These are phyloP conservation scores for Tricharina praecox DNA, from an alignment of 495 filamentous ascomycete species.

Conservation along the genomic window DNA sequence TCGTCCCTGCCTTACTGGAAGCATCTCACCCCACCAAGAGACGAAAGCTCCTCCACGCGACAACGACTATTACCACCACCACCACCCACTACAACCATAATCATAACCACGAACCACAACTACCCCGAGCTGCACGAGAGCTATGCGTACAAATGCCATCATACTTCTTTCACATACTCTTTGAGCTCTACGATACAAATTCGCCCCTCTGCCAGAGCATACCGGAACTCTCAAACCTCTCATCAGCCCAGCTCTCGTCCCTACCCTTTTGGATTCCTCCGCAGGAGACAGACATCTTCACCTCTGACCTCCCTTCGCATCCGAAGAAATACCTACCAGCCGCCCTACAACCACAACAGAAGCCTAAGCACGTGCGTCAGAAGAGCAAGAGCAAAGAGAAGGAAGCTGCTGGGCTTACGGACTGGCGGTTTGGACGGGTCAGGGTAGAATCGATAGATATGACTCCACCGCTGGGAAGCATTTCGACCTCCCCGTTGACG, in stretches of 20 bases:
- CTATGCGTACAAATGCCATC: conserved; percentile 41
- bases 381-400: conserved; percentile 16
- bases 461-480: conserved; percentile 27
- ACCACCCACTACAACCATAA: not conserved
- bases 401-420: conserved; percentile 21
- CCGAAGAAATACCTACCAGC: not conserved
- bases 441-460: conserved; percentile 54
- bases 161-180: conserved; percentile 79
- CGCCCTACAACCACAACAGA: too few relatives aligned
- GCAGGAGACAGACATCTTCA: conserved; percentile 34
- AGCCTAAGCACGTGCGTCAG: not conserved
- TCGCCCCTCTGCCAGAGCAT: conserved; percentile 31
- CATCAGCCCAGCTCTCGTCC: conserved; percentile 7
- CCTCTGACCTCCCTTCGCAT: conserved; percentile 27
- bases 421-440: conserved; percentile 49
- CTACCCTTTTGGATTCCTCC: conserved; percentile 29
- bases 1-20: too few relatives aligned
- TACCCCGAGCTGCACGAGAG: not conserved
- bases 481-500: conserved; percentile 2
- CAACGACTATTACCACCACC: too few relatives aligned
- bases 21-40: too few relatives aligned
- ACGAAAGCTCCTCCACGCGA: too few relatives aligned
- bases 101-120: too few relatives aligned
- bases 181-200: conserved; percentile 57
- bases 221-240: conserved; percentile 27